Evolutionary conservation across 768 basidiomycete genomes (phyloP).

Genomic region (Pulveroboletus sp.): DNA sequence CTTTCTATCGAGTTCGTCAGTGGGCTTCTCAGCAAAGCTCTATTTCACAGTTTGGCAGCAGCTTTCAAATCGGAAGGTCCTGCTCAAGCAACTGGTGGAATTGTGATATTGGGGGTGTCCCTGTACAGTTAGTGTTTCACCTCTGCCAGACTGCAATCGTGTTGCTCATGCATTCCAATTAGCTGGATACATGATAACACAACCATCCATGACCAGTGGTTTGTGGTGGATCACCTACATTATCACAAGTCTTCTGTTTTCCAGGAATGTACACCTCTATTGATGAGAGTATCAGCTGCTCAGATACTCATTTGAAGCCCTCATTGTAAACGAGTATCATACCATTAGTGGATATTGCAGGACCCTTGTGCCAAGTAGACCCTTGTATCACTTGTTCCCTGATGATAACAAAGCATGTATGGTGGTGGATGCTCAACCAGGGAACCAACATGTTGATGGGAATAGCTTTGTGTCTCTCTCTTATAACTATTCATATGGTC

Average conservation of each 20-base stretch:
- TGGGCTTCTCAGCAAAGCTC: constrained; percentile 65
- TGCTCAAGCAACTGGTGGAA: constrained; percentile 57
- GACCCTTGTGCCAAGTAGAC: constrained; percentile 55
- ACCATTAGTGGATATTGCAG: constrained; percentile 60
- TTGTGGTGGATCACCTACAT: constrained; percentile 65
- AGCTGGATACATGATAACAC: constrained; percentile 57
- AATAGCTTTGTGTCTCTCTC: constrained; percentile 48
- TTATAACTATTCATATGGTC: constrained; percentile 38
- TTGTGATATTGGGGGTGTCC: constrained; percentile 51
- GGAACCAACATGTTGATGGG: constrained; percentile 60
- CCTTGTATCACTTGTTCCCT: constrained; percentile 54
- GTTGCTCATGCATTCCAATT: neutral
- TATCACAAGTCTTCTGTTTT: constrained; percentile 52
- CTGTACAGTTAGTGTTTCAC: constrained; percentile 35
- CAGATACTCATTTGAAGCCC: constrained; percentile 60
- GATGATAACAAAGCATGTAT: constrained; percentile 74
- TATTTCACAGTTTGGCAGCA: constrained; percentile 68
- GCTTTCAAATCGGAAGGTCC: constrained; percentile 55
- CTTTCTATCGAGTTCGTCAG: constrained; percentile 54
- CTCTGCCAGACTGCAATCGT: neutral
- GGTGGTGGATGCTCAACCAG: constrained; percentile 59
- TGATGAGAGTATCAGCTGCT: constrained; percentile 39
- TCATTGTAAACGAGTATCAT: constrained; percentile 81
- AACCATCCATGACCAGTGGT: constrained; percentile 61
- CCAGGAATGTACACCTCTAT: neutral